These are phyloP conservation scores for Aquilaria malaccensis DNA, from an alignment of 345 rosid species.

Conservation along the genomic window DNA sequence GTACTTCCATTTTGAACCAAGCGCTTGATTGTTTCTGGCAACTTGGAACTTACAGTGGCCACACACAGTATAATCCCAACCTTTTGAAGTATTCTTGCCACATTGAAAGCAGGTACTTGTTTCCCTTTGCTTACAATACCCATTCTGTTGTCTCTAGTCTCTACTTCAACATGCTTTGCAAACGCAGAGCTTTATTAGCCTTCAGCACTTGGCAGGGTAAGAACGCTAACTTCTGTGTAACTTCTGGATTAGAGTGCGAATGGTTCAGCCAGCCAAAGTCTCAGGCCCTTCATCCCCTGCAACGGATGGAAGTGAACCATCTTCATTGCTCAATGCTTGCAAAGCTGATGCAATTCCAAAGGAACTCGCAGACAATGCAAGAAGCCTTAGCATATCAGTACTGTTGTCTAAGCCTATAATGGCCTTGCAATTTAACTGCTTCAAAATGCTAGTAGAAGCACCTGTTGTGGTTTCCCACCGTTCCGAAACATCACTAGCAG, in stretches of 20 bases:
- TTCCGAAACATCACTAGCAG: constrained; percentile 15
- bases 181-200: too few relatives aligned
- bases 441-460: constrained; percentile 83
- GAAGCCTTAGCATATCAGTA: constrained; percentile 41
- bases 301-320: constrained; percentile 21
- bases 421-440: constrained; percentile 61
- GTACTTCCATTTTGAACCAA: constrained; percentile 5
- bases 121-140: too few relatives aligned
- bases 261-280: constrained; percentile 57
- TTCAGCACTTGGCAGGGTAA: too few relatives aligned
- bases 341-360: constrained; percentile 10
- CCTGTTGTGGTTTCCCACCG: constrained; percentile 37
- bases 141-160: too few relatives aligned
- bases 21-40: constrained; percentile 2
- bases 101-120: constrained; percentile 66
- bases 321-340: constrained; percentile 7
- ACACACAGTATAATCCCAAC: constrained; percentile 48
- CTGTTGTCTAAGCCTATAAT: constrained; percentile 74
- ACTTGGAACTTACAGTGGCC: constrained; percentile 55
- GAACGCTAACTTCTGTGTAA: not conserved
- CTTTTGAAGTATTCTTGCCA: constrained; percentile 84
- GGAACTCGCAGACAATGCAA: constrained; percentile 21
- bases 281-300: constrained; percentile 17
- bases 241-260: constrained; percentile 33
- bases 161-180: too few relatives aligned